A percentile compares a stretch with the other conserved stretches of the same genome.
phyloP scores from a whole-genome alignment of 148 eudicot genomes.

The Chenopodium quinoa region DNA sequence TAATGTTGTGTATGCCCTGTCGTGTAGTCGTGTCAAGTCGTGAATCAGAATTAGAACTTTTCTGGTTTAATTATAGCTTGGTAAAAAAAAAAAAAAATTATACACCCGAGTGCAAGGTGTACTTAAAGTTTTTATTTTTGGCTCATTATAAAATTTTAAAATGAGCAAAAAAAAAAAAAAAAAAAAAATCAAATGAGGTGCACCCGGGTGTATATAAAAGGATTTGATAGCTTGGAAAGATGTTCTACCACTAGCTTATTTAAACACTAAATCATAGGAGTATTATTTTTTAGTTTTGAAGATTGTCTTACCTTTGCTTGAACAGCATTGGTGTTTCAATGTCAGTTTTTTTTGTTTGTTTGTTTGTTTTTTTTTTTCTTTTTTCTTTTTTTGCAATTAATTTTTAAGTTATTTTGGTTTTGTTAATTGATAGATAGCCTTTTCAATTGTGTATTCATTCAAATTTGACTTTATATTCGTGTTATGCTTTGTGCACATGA shows the following conservation, averaged over 20 bases:
- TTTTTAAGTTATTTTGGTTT: background rate
- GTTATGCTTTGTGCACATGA: constrained; percentile 30
- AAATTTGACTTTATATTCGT: constrained; percentile 23
- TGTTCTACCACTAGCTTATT: background rate
- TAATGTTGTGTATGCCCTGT: background rate
- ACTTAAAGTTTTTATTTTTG: too few relatives aligned
- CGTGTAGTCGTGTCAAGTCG: background rate
- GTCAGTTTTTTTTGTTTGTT: background rate
- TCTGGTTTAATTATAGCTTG: background rate
- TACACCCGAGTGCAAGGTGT: too few relatives aligned
- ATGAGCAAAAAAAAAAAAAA: too few relatives aligned
- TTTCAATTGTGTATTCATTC: constrained; percentile 17
- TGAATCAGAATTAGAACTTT: background rate
- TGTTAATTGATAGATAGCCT: background rate
- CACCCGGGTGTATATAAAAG: too few relatives aligned
- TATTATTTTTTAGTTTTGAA: background rate
- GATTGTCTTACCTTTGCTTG: background rate
- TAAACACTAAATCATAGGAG: background rate
- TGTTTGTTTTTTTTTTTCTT: too few relatives aligned
- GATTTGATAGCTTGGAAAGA: background rate
- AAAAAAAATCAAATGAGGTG: too few relatives aligned
- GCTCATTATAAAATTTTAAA: too few relatives aligned
- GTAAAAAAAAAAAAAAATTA: too few relatives aligned
- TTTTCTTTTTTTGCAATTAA: background rate
- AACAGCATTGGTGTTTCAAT: background rate